These are phyloP conservation scores for Tulasnella sp. DNA, from an alignment of 768 basidiomycete species.

Conservation along the genomic window DNA sequence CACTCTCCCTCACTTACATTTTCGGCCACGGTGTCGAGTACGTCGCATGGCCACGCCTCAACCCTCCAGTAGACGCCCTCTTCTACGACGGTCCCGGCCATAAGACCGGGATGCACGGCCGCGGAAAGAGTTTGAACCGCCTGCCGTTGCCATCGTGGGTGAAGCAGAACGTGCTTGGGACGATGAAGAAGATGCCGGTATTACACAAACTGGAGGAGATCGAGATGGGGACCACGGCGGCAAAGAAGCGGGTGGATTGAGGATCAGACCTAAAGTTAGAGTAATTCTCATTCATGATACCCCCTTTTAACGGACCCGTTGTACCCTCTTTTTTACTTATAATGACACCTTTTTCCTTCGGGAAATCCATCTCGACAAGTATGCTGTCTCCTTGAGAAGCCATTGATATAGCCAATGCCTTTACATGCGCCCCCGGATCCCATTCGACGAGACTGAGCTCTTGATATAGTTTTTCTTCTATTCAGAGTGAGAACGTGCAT, in stretches of 20 bases:
- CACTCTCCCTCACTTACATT: constrained; percentile 58
- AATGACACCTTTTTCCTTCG: no score
- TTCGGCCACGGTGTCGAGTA: constrained; percentile 83
- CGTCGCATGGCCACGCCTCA: constrained; percentile 85
- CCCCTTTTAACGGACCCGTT: no score
- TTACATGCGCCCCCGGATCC: no score
- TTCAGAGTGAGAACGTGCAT: no score
- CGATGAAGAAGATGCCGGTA: constrained; percentile 18
- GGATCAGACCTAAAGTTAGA: background rate
- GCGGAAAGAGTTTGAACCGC: constrained; percentile 43
- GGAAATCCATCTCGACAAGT: no score
- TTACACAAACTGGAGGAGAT: constrained; percentile 49
- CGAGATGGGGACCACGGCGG: constrained; percentile 47
- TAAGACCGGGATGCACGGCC: constrained; percentile 59
- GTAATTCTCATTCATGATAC: background rate
- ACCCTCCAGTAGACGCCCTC: constrained; percentile 63
- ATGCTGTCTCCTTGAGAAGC: no score
- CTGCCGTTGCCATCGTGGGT: constrained; percentile 28
- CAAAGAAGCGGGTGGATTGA: constrained; percentile 68
- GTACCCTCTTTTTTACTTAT: no score
- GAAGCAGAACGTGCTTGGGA: constrained; percentile 32
- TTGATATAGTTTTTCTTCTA: no score
- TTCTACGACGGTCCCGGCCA: constrained; percentile 77
- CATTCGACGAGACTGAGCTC: no score
- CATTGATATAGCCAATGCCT: no score